Percentiles rank a stretch among this genome's conserved stretches.
phyloP scores from a whole-genome alignment of 768 basidiomycete species.

The Tylopilus rubrobrunneus region DNA sequence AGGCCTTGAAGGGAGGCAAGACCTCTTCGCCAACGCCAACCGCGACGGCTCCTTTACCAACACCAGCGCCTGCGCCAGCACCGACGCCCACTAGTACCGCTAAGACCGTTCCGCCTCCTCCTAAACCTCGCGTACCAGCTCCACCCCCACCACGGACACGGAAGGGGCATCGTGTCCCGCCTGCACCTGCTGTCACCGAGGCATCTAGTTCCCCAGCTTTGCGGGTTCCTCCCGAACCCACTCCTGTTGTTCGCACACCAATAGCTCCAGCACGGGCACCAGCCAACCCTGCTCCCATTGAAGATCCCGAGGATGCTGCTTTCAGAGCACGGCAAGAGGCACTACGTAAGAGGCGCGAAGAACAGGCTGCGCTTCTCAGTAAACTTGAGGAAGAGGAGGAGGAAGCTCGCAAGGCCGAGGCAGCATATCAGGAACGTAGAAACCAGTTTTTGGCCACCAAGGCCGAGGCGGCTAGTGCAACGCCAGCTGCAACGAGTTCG shows the following conservation, averaged over 20 bases:
- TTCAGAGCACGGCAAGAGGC: constrained; percentile 67
- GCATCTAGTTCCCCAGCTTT: constrained; percentile 18
- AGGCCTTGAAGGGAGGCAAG: constrained; percentile 51
- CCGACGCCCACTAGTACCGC: constrained; percentile 33
- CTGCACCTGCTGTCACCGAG: constrained; percentile 19
- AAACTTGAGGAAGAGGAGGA: constrained; percentile 68
- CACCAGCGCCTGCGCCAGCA: constrained; percentile 33
- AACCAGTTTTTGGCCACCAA: constrained; percentile 38
- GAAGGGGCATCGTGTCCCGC: constrained; percentile 6
- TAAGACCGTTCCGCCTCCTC: constrained; percentile 33
- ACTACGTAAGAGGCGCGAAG: constrained; percentile 66
- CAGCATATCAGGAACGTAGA: constrained; percentile 33
- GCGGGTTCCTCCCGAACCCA: constrained; percentile 23
- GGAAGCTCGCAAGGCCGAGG: constrained; percentile 47
- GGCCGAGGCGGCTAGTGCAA: constrained; percentile 27
- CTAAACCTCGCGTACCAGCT: constrained; percentile 23
- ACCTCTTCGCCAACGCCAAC: constrained; percentile 40
- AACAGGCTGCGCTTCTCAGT: constrained; percentile 63
- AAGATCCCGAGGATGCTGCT: constrained; percentile 76
- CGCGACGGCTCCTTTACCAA: constrained; percentile 40
- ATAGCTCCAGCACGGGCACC: constrained; percentile 44
- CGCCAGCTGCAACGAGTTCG: constrained; percentile 23
- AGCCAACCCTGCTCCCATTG: constrained; percentile 36
- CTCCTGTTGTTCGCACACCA: constrained; percentile 24
- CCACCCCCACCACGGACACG: constrained; percentile 38